Evolutionary conservation across 2,329 filamentous ascomycete genomes (phyloP), one percentile per base, ranked within the genome.

Genomic region (Myotisia sp.): DNA sequence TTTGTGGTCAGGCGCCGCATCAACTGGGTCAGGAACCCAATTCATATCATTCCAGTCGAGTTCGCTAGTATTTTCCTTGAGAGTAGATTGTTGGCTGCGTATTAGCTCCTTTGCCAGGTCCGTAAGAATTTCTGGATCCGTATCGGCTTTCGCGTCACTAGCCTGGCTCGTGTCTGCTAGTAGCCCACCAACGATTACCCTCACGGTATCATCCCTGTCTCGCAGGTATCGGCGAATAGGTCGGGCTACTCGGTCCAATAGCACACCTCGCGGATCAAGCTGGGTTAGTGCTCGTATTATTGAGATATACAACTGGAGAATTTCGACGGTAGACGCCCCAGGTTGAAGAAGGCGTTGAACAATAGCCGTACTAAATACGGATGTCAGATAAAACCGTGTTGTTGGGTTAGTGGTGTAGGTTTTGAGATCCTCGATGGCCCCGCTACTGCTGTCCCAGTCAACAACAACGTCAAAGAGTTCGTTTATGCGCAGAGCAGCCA

Each of bases 21-120:
- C 90, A 24, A 92, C 76, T 0, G 90, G 90, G 47, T 93, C 82
- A 1, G 90, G 90, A 22, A 84, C 67, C 90, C 90, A 98, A 6
- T 76, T 72, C 76, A 93, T 81, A 54, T 98, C 86, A 49, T 84
- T 71, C 79, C 82, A 95, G 54, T 92, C 82, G 10, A 90, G 66
- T 34, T 83, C 81, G 37, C 79, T 75, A 16, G 51, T 49, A n/a
- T 68, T 62, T 23, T 64, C 56, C 39, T 46, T 53, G 31, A 47
- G 58, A 44, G 42, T 68, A 52, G 47, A 64, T 44, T 45, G 53
- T 33, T 53, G 58, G 24, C 54, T 52, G 39, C 49, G 56, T 34
- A 43, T 50, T 39, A 76, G 61, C 38, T 74, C 70, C 6, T 60
- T 55, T 1, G 70, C 67, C 10, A 76, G 58, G 42, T 70, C 71